These are phyloP conservation scores for Lactarius trivialis DNA, from an alignment of 768 basidiomycete genomes.

Conservation along the genomic window DNA sequence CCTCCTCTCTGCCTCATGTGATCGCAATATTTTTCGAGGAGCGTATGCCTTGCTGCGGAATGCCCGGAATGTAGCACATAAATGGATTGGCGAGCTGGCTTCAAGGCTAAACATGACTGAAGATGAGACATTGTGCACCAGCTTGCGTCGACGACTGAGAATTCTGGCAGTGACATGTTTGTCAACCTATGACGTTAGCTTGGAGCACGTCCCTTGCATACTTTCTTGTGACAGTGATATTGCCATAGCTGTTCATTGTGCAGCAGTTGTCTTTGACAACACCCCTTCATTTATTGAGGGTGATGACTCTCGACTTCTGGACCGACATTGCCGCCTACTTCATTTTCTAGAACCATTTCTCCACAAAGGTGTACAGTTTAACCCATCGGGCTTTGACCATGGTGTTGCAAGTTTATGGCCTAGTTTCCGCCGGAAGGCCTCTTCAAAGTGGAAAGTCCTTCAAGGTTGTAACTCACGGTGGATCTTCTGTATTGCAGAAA, in stretches of 20 bases:
- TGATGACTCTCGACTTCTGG: not conserved
- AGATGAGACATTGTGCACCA: not conserved
- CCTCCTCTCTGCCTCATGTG: not conserved
- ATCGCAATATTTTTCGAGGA: not conserved
- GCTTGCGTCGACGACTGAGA: not conserved
- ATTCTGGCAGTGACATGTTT: not conserved
- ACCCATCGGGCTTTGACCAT: not conserved
- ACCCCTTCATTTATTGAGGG: not conserved
- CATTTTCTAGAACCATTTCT: not conserved
- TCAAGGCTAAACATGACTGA: not conserved
- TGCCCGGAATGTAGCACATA: not conserved
- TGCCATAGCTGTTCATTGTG: not conserved
- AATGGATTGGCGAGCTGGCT: not conserved
- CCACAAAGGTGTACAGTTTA: not conserved
- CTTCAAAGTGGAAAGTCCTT: not conserved
- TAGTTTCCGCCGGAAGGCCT: not conserved
- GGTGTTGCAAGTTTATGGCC: not conserved
- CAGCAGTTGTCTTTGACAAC: not conserved
- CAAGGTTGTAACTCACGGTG: slow-evolving; percentile 3
- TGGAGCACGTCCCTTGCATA: not conserved
- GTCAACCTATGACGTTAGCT: not conserved
- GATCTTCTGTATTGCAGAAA: not conserved
- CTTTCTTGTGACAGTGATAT: not conserved
- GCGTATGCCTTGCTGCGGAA: not conserved
- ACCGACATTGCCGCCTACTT: not conserved